phyloP scores from a whole-genome alignment of 2,329 filamentous ascomycete genomes.

The Teratosphaeria viscida region DNA sequence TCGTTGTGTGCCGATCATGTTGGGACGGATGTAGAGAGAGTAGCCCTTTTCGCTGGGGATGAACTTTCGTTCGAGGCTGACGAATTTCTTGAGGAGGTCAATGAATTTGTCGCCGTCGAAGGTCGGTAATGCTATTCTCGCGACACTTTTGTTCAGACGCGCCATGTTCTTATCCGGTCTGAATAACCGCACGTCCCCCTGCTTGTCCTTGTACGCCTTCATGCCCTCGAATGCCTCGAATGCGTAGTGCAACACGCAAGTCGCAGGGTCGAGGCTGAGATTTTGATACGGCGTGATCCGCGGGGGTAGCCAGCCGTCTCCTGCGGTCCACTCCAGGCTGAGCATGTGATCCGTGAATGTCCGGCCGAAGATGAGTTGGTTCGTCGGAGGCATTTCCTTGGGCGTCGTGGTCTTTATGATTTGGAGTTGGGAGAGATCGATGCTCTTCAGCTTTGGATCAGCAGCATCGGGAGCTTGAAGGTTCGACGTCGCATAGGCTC shows the following conservation, averaged over 20 bases:
- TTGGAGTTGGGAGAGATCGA: constrained; percentile 68
- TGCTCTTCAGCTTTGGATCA: constrained; percentile 48
- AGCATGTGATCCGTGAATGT: constrained; percentile 98
- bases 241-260: constrained; percentile 96
- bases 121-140: constrained; percentile 84
- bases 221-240: constrained; percentile 98
- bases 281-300: constrained; percentile 91
- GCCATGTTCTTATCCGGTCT: constrained; percentile 94
- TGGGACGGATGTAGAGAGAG: constrained; percentile 89
- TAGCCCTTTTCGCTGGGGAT: constrained; percentile 75
- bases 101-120: constrained; percentile 67
- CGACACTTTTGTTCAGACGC: constrained; percentile 80
- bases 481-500: not conserved
- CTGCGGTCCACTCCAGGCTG: constrained; percentile 80
- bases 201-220: constrained; percentile 92
- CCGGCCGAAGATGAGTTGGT: constrained; percentile 80
- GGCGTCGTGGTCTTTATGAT: constrained; percentile 67
- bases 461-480: constrained; percentile 36
- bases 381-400: constrained; percentile 60
- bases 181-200: constrained; percentile 75
- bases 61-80: constrained; percentile 74
- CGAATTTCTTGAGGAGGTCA: constrained; percentile 70
- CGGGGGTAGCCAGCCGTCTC: constrained; percentile 71
- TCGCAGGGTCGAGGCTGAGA: constrained; percentile 88
- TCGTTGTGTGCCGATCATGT: constrained; percentile 92